Conservation (phyloP, 495 filamentous ascomycete genomes). For the Rhypophila decipiens region DNA sequence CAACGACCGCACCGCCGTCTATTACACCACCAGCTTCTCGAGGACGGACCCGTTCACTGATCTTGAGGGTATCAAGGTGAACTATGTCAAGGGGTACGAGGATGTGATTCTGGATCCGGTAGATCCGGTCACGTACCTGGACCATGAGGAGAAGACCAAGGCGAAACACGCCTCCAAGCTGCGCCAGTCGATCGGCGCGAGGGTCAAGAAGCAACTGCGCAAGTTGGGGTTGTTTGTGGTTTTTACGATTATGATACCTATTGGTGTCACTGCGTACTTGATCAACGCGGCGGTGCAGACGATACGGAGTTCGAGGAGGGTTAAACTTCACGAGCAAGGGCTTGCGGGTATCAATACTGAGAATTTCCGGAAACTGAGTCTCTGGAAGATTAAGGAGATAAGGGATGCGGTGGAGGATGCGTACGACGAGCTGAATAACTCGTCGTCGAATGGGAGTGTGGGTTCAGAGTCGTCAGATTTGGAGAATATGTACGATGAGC, state of each 20-base stretch:
- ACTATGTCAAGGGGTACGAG: conserved; percentile 68
- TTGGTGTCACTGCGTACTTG: conserved; percentile 64
- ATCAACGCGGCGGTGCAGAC: conserved; percentile 71
- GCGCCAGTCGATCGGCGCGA: conserved; percentile 20
- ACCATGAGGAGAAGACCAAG: conserved; percentile 17
- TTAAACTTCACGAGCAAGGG: conserved; percentile 68
- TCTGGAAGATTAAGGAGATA: conserved; percentile 61
- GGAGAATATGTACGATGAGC: neutral
- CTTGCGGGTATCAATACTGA: conserved; percentile 54
- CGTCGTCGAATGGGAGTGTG: too few relatives aligned
- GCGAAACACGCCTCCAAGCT: conserved; percentile 16
- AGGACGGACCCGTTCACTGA: conserved; percentile 69
- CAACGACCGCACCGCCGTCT: conserved; percentile 74
- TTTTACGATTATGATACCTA: conserved; percentile 58
- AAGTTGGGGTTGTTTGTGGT: conserved; percentile 54
- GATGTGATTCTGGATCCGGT: conserved; percentile 67
- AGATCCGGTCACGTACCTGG: conserved; percentile 44
- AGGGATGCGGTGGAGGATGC: conserved; percentile 66
- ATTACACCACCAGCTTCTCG: conserved; percentile 74
- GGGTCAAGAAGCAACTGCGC: conserved; percentile 23
- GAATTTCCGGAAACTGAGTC: conserved; percentile 66
- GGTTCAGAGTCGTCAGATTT: neutral
- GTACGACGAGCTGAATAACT: conserved; percentile 61
- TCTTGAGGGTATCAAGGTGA: conserved; percentile 56
- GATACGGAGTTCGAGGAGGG: conserved; percentile 61